These are phyloP conservation scores for Podaxis rugospora DNA, from an alignment of 768 basidiomycete species.

Conservation along the genomic window DNA sequence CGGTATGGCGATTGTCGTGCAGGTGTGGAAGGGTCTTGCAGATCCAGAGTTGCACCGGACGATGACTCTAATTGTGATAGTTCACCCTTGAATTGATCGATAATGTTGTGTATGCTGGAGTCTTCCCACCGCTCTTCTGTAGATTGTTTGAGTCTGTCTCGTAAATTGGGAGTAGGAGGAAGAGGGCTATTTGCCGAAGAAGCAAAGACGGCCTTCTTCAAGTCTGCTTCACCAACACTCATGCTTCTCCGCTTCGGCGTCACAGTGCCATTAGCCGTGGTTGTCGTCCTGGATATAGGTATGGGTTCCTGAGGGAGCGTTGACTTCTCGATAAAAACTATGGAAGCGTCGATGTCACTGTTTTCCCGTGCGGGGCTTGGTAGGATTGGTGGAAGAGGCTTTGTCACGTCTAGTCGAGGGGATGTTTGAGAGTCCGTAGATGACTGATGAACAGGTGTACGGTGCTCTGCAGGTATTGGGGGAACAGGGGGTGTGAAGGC, in stretches of 20 bases:
- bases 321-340: constrained; percentile 52
- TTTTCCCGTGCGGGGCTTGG: constrained; percentile 30
- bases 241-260: constrained; percentile 60
- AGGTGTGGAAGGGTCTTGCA: constrained; percentile 62
- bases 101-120: constrained; percentile 52
- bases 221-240: constrained; percentile 66
- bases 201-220: constrained; percentile 38
- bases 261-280: constrained; percentile 12
- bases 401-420: constrained; percentile 38
- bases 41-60: constrained; percentile 47
- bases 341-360: constrained; percentile 46
- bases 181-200: constrained; percentile 32
- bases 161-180: constrained; percentile 24
- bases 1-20: constrained; percentile 37
- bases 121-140: constrained; percentile 26
- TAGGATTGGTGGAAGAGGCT: constrained; percentile 63
- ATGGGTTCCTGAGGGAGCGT: constrained; percentile 28
- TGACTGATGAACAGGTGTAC: constrained; percentile 37
- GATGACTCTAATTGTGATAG: constrained; percentile 62
- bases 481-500: constrained; percentile 49
- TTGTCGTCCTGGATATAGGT: constrained; percentile 21
- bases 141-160: constrained; percentile 14
- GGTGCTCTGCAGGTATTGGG: constrained; percentile 43
- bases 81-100: constrained; percentile 72
- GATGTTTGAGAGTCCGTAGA: constrained; percentile 44